Percentiles rank a stretch among this genome's conserved stretches.
Conservation (phyloP, 768 basidiomycete genomes). For the Boletus huronensis region DNA sequence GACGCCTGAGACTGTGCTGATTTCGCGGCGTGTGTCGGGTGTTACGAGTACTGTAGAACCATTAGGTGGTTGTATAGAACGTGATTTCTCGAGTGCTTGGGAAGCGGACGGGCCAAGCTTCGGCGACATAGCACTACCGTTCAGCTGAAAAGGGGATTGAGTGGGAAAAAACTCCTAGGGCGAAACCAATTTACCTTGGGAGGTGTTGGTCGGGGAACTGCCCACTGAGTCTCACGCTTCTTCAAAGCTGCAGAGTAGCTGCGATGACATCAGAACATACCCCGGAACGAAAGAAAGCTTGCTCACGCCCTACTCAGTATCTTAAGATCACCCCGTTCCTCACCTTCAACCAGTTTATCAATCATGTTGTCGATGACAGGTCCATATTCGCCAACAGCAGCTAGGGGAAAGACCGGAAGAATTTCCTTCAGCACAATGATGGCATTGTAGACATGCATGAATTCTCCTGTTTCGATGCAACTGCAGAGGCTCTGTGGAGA, state of each 20-base stretch:
- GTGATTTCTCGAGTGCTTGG: conserved; percentile 33
- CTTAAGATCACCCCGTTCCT: conserved; percentile 82
- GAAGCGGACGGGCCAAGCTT: conserved; percentile 23
- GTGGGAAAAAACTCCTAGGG: background rate
- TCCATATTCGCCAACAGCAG: conserved; percentile 55
- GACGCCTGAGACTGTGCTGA: conserved; percentile 24
- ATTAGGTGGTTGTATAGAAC: conserved; percentile 36
- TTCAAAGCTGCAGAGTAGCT: conserved; percentile 76
- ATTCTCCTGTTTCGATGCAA: conserved; percentile 84
- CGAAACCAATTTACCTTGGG: conserved; percentile 30
- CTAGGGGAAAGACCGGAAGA: conserved; percentile 81
- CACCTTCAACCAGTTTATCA: conserved; percentile 63
- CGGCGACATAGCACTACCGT: conserved; percentile 28
- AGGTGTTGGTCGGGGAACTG: conserved; percentile 26
- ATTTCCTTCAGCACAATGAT: conserved; percentile 92
- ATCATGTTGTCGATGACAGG: conserved; percentile 55
- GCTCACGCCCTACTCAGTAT: conserved; percentile 74
- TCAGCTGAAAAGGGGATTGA: conserved; percentile 16
- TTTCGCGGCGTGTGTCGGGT: conserved; percentile 38
- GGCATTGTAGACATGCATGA: conserved; percentile 98
- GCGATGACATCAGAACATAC: conserved; percentile 5
- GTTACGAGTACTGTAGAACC: conserved; percentile 33
- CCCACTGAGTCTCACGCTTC: conserved; percentile 64
- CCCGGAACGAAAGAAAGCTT: background rate
- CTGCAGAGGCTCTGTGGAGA: conserved; percentile 63